A percentile compares a stretch with the other conserved stretches of the same genome.
Conservation (phyloP, 208 protist species). For the Spironucleus salmonicida region DNA sequence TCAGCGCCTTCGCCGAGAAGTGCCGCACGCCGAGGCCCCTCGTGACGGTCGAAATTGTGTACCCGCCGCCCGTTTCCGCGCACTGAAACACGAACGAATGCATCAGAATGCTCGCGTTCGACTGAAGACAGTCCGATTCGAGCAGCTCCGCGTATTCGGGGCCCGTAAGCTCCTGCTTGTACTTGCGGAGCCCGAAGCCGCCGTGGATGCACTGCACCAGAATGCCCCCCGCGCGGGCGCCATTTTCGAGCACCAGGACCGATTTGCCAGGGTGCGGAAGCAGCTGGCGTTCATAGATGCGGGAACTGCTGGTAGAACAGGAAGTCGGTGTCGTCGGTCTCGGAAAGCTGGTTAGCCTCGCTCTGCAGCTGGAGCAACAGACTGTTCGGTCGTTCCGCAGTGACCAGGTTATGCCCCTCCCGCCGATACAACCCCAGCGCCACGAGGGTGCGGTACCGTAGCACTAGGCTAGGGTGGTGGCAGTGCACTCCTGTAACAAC, state of each 20-base stretch:
- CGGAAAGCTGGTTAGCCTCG: too few relatives aligned
- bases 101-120: not conserved
- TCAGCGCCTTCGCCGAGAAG: not conserved
- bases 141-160: constrained; percentile 35
- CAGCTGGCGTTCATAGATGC: too few relatives aligned
- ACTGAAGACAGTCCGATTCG: not conserved
- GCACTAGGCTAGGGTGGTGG: too few relatives aligned
- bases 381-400: too few relatives aligned
- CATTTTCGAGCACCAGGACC: constrained; percentile 26
- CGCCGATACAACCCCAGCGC: too few relatives aligned
- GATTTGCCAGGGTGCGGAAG: not conserved
- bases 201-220: constrained; percentile 30
- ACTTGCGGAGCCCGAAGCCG: not conserved
- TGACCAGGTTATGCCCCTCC: too few relatives aligned
- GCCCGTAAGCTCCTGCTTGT: constrained; percentile 24
- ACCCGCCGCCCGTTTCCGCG: not conserved
- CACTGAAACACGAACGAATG: constrained; percentile 26
- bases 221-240: constrained; percentile 7
- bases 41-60: not conserved
- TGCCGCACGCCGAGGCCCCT: not conserved
- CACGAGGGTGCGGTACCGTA: too few relatives aligned
- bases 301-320: constrained; percentile 8
- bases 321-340: too few relatives aligned
- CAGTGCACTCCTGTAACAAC: too few relatives aligned
- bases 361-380: too few relatives aligned